These are phyloP conservation scores for Taxillus chinensis DNA, from an alignment of 164 flowering plant genomes.

Conservation along the genomic window DNA sequence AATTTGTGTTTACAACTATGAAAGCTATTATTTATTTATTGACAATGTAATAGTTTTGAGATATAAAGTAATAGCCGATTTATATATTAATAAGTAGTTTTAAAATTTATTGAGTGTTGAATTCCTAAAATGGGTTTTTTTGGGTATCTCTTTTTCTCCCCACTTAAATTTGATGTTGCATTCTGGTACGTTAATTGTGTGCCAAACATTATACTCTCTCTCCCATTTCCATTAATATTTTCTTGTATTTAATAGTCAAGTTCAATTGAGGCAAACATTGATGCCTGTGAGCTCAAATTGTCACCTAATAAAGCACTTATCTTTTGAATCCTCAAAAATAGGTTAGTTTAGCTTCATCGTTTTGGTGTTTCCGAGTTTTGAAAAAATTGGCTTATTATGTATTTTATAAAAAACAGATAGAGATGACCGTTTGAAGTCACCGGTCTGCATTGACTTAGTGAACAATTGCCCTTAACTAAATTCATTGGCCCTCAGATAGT, in stretches of 20 bases:
- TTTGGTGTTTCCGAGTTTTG: constrained; percentile 1
- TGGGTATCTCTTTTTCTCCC: no score
- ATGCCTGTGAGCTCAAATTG: constrained; percentile 64
- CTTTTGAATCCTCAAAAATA: constrained; percentile 70
- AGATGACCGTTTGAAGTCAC: constrained; percentile 75
- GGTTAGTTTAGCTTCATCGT: constrained; percentile 25
- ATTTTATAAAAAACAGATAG: constrained; percentile 41
- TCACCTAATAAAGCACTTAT: constrained; percentile 60
- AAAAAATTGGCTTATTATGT: constrained; percentile 7
- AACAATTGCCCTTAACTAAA: constrained; percentile 61
- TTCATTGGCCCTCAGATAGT: constrained; percentile 78
- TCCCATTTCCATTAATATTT: neutral
- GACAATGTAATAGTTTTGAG: no score
- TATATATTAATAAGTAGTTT: no score
- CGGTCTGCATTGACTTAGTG: constrained; percentile 64
- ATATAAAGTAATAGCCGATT: no score
- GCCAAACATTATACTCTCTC: no score
- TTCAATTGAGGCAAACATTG: constrained; percentile 66
- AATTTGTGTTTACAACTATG: no score
- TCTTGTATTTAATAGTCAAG: constrained; percentile 39
- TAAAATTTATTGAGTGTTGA: no score
- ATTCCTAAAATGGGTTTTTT: no score
- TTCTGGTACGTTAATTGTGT: no score
- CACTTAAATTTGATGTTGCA: no score
- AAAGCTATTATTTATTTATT: no score